A percentile compares a stretch with the other conserved stretches of the same genome.
Conservation (phyloP, 1,139 yeast genomes). For the Nakaseomyces glabratus region DNA sequence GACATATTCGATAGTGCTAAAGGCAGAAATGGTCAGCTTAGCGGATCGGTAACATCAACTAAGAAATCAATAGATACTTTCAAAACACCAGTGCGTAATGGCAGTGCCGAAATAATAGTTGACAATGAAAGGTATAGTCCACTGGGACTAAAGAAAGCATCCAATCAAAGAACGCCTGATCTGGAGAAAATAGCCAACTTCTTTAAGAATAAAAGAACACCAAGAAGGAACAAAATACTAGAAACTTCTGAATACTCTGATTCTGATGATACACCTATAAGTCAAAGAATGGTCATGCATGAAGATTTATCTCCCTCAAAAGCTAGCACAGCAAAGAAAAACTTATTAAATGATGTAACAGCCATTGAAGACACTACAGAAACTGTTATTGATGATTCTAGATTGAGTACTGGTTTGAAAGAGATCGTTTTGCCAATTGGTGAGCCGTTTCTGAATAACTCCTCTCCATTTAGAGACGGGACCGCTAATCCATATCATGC, state of each 20-base stretch:
- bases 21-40: too few species aligned
- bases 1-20: slow-evolving; percentile 7
- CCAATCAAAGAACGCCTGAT: slow-evolving; percentile 26
- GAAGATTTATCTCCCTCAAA: not conserved
- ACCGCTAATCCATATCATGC: too few species aligned
- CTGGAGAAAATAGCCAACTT: slow-evolving; percentile 23
- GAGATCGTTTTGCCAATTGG: too few species aligned
- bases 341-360: not conserved
- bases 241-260: slow-evolving; percentile 13
- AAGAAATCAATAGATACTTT: too few species aligned
- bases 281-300: slow-evolving; percentile 10
- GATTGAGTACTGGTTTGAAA: not conserved
- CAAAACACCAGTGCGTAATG: too few species aligned
- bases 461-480: too few species aligned
- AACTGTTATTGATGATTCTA: slow-evolving; percentile 9
- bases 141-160: too few species aligned
- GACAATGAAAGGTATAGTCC: too few species aligned
- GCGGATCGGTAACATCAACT: too few species aligned
- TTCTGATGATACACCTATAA: slow-evolving; percentile 18
- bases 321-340: not conserved
- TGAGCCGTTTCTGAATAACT: too few species aligned
- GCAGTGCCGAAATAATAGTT: too few species aligned
- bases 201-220: slow-evolving; percentile 16
- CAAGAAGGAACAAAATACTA: slow-evolving; percentile 13
- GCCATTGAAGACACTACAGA: slow-evolving; percentile 6